Evolutionary conservation across 2,329 filamentous ascomycete genomes (phyloP), one percentile per base, ranked within the genome.

Genomic region (Stachybotrys chlorohalonatus): DNA sequence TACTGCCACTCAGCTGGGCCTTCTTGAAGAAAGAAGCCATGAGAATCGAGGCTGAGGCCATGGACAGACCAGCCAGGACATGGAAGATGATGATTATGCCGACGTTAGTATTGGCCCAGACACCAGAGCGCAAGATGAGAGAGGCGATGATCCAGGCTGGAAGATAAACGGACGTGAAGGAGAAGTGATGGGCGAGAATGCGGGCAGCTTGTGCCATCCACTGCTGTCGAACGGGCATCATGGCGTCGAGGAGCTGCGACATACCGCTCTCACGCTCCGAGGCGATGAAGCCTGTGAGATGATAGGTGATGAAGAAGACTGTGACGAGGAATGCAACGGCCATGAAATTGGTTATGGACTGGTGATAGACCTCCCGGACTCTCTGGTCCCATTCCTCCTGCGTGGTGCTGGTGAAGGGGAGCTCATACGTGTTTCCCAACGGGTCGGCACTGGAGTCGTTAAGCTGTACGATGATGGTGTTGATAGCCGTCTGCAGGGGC

Each of bases 1-100:
- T 83, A 58, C 95, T 93, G 31, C 93, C 92, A 55, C 89, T 94
- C 5, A 96, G 81, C 68, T 96, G 92, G 0, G 92, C 86, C 65
- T 99, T 92, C 62, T 83, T 87, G 76, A 96, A 96, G 63, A 96
- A 87, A 8, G 88, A 83, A 0, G 87, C 90, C 31, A 87, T 87
- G 47, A 95, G 79, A 53, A 96, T 83, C 2, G 90, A 89, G 67
- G 91, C 87, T 48, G 89, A 94, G 0, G 87, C 82, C 49, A 95
- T 74, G 3, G 90, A 81, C 4, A 95, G 73, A 7, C 92, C 92
- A n/a, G 80, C 75, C 3, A 95, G 73, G 48, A 96, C 72, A 62
- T 91, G 87, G 69, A 87, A 90, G 52, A 93, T 69, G 49, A 91
- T 76, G 31, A 93, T 77, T 17, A 94, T 84, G 5, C 71, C 81